phyloP scores from a whole-genome alignment of 2,329 filamentous ascomycete species.

The Graphilbum sp. region DNA sequence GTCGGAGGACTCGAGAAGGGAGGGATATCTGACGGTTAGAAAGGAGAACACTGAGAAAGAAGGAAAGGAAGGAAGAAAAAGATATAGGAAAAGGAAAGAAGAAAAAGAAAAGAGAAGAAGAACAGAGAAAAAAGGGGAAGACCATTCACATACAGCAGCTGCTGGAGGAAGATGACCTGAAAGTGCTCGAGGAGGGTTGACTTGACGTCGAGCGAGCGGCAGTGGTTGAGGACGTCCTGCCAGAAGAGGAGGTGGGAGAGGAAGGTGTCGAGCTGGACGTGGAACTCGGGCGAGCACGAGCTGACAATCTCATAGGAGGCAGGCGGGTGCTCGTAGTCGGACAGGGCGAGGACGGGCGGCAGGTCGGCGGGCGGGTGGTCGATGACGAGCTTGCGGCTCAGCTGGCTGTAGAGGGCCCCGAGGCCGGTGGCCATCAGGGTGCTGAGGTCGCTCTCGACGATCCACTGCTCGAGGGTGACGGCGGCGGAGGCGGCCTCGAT shows the following conservation, averaged over 20 bases:
- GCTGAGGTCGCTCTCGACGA: conserved; percentile 89
- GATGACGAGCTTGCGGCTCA: conserved; percentile 66
- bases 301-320: conserved; percentile 55
- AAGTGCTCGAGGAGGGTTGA: conserved; percentile 92
- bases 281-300: conserved; percentile 59
- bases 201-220: conserved; percentile 78
- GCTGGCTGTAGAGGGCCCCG: conserved; percentile 54
- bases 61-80: neutral
- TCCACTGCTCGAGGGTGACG: conserved; percentile 75
- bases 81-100: neutral
- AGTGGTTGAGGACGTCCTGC: conserved; percentile 96
- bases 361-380: conserved; percentile 58
- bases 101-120: neutral
- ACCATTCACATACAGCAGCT: conserved; percentile 74
- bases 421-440: conserved; percentile 94
- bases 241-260: conserved; percentile 91
- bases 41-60: neutral
- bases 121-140: no score
- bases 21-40: conserved; percentile 55
- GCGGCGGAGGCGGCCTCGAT: conserved; percentile 89
- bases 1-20: conserved; percentile 88
- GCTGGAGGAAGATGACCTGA: conserved; percentile 88
- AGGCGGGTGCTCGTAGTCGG: conserved; percentile 68
- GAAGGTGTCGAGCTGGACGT: conserved; percentile 81
- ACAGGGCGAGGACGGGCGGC: conserved; percentile 72